Evolutionary conservation across 1,284 basidiomycete species (phyloP).

Genomic region (Pisolithus thermaeus): DNA sequence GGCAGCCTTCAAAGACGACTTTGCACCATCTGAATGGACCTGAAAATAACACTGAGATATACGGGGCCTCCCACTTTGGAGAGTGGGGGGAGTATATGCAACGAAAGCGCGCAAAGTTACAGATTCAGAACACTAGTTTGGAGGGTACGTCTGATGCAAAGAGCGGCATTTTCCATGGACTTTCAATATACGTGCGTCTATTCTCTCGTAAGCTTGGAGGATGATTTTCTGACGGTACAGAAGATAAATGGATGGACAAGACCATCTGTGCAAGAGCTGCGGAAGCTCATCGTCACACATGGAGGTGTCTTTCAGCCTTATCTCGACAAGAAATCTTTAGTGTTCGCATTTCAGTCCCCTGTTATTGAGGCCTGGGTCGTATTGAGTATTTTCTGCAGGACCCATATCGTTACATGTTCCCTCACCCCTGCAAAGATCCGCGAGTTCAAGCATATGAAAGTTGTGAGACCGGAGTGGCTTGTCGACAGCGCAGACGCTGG

Average conservation of each 20-base stretch:
- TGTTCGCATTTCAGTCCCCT: slow-evolving; percentile 42
- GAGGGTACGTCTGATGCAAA: slow-evolving; percentile 28
- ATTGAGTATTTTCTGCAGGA: slow-evolving; percentile 39
- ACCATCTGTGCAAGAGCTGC: slow-evolving; percentile 83
- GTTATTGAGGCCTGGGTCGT: slow-evolving; percentile 3
- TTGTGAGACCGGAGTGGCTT: slow-evolving; percentile 86
- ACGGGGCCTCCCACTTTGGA: slow-evolving; percentile 78
- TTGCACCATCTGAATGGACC: slow-evolving; percentile 10
- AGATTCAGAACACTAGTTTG: slow-evolving; percentile 75
- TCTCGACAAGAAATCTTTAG: slow-evolving; percentile 69
- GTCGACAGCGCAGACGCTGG: slow-evolving; percentile 66
- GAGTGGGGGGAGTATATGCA: slow-evolving; percentile 84
- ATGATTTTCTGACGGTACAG: neutral
- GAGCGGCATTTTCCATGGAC: slow-evolving; percentile 61
- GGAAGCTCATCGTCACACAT: slow-evolving; percentile 74
- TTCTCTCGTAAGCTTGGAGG: neutral
- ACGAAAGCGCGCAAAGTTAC: slow-evolving; percentile 86
- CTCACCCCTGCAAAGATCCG: slow-evolving; percentile 85
- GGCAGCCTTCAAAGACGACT: slow-evolving; percentile 1
- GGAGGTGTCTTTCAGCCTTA: slow-evolving; percentile 85
- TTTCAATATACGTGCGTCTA: slow-evolving; percentile 72
- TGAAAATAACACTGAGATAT: slow-evolving; percentile 38
- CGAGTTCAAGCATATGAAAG: slow-evolving; percentile 86
- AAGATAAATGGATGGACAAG: slow-evolving; percentile 89
- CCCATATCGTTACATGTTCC: slow-evolving; percentile 86